Conservation (phyloP, 2,329 filamentous ascomycete genomes). For the Falciphora oryzae region DNA sequence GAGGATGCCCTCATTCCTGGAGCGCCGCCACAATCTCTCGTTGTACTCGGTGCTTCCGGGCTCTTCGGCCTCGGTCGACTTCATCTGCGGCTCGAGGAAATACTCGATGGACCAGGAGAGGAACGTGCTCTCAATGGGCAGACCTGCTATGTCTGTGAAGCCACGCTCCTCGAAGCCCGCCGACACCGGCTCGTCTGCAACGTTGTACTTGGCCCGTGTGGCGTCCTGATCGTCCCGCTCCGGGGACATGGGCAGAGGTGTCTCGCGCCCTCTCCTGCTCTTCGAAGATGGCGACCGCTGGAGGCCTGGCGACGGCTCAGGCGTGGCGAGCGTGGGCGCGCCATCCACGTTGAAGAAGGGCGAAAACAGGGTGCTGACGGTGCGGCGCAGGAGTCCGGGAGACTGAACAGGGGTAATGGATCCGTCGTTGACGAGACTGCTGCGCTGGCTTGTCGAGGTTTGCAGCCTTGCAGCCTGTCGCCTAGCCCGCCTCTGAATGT, state of each 20-base stretch:
- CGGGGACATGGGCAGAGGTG: conserved; percentile 48
- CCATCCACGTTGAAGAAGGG: conserved; percentile 46
- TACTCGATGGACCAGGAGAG: conserved; percentile 96
- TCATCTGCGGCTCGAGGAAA: conserved; percentile 98
- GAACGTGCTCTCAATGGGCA: conserved; percentile 79
- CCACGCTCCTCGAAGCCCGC: conserved; percentile 64
- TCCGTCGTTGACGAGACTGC: conserved; percentile 28
- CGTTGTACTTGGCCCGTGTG: conserved; percentile 65
- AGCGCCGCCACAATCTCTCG: conserved; percentile 83
- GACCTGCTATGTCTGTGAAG: conserved; percentile 48
- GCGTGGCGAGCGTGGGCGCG: conserved; percentile 27
- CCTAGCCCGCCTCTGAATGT: conserved; percentile 53
- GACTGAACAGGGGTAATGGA: conserved; percentile 41
- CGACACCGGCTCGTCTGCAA: conserved; percentile 72
- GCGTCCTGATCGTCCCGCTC: conserved; percentile 68
- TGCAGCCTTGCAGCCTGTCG: conserved; percentile 40
- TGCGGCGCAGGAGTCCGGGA: conserved; percentile 55
- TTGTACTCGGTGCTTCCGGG: conserved; percentile 97
- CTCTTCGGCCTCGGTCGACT: conserved; percentile 89
- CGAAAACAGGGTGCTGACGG: conserved; percentile 57
- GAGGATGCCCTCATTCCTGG: conserved; percentile 88
- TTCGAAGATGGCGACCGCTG: conserved; percentile 33
- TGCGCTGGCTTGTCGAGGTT: conserved; percentile 37
- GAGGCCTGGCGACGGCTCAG: conserved; percentile 27
- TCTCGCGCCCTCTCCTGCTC: conserved; percentile 32